phyloP scores from a whole-genome alignment of 164 flowering plant species.

The Magnolia sinica region DNA sequence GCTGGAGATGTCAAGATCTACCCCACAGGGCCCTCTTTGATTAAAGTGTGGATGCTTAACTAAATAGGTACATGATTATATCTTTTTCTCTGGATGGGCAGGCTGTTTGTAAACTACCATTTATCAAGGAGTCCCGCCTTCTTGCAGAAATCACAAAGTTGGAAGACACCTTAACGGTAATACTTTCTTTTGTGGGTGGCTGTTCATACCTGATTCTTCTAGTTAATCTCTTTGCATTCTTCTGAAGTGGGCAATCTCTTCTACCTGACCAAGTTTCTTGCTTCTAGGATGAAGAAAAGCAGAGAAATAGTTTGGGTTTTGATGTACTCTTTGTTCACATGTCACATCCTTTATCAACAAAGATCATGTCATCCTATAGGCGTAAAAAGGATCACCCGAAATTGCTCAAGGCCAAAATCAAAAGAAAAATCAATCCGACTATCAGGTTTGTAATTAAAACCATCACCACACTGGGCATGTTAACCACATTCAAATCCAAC shows the following conservation, averaged over 20 bases:
- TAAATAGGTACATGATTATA: neutral
- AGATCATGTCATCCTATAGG: slow-evolving; percentile 23
- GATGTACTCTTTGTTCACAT: slow-evolving; percentile 37
- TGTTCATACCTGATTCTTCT: slow-evolving; percentile 1
- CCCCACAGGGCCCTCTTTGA: neutral
- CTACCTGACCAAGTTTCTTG: neutral
- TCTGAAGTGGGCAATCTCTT: neutral
- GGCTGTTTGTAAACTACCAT: slow-evolving; percentile 52
- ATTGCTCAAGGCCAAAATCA: slow-evolving; percentile 24
- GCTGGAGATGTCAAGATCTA: neutral
- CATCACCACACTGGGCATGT: neutral
- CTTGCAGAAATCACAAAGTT: slow-evolving; percentile 46
- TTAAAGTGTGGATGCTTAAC: neutral
- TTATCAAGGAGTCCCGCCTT: slow-evolving; percentile 54
- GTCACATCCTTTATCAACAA: slow-evolving; percentile 35
- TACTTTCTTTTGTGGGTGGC: neutral
- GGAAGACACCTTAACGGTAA: slow-evolving; percentile 48
- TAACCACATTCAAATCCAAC: neutral
- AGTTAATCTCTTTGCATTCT: neutral
- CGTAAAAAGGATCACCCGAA: slow-evolving; percentile 28
- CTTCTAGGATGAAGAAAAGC: slow-evolving; percentile 46
- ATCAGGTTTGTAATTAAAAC: slow-evolving; percentile 30
- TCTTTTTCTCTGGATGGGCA: slow-evolving; percentile 20
- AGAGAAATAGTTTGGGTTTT: slow-evolving; percentile 38
- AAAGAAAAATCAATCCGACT: slow-evolving; percentile 33